Conservation (phyloP, 2,329 filamentous ascomycete genomes). For the Apiospora arundinis region DNA sequence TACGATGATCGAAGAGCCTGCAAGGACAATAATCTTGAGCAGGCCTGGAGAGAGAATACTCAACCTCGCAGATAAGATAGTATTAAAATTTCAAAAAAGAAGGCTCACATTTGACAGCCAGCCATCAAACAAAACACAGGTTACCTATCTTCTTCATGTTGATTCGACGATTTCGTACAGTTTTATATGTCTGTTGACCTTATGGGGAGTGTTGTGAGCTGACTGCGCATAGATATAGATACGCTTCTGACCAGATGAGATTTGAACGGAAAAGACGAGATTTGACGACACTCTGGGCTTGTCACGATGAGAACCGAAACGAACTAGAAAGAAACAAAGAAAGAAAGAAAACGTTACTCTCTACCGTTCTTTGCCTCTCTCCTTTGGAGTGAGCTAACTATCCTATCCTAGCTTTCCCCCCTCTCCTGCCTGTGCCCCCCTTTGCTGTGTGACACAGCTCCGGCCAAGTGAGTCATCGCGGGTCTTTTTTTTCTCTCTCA, state of each 20-base stretch:
- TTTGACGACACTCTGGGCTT: neutral
- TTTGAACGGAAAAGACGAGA: neutral
- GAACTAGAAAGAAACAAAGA: neutral
- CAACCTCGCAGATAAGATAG: constrained; percentile 44
- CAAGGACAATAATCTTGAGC: constrained; percentile 32
- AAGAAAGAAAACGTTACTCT: too few relatives aligned
- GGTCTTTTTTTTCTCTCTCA: neutral
- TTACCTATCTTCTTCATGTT: neutral
- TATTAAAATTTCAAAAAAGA: constrained; percentile 36
- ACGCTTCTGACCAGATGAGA: neutral
- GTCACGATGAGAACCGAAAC: neutral
- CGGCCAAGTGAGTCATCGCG: constrained; percentile 21
- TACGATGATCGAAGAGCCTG: constrained; percentile 34
- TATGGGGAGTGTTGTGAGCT: neutral
- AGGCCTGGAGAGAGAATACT: constrained; percentile 35
- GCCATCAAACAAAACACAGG: neutral
- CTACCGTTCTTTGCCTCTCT: neutral
- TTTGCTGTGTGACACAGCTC: constrained; percentile 14
- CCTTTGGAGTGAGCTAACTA: neutral
- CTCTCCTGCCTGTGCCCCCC: neutral
- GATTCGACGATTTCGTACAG: neutral
- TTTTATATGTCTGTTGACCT: neutral
- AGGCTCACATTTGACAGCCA: constrained; percentile 29
- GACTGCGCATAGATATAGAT: neutral
- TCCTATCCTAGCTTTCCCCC: neutral